These are phyloP conservation scores for Suillus hirtellus DNA, from an alignment of 768 basidiomycete species.

Conservation along the genomic window DNA sequence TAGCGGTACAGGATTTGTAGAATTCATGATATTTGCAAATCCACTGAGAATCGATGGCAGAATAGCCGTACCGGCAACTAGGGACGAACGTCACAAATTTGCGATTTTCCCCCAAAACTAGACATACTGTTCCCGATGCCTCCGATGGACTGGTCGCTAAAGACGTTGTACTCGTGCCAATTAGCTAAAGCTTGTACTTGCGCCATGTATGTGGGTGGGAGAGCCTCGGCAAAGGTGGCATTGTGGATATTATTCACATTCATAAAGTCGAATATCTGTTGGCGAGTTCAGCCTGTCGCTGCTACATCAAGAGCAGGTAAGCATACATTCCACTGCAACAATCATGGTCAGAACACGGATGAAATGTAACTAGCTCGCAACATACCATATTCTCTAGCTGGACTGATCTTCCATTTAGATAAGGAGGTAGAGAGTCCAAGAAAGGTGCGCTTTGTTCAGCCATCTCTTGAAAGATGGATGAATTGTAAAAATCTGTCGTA, in stretches of 20 bases:
- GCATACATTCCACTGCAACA: conserved; percentile 47
- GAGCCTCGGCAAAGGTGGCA: conserved; percentile 43
- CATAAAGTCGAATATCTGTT: conserved; percentile 69
- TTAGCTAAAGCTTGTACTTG: conserved; percentile 65
- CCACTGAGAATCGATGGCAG: conserved; percentile 59
- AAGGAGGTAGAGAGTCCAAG: conserved; percentile 48
- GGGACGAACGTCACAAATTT: not conserved
- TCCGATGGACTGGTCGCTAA: conserved; percentile 47
- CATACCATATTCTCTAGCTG: conserved; percentile 59
- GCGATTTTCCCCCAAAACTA: not conserved
- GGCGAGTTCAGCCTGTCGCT: not conserved
- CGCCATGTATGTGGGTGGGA: conserved; percentile 51
- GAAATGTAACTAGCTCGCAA: not conserved
- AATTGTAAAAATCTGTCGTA: conserved; percentile 56
- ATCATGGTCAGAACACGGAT: conserved; percentile 13
- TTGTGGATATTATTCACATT: conserved; percentile 74
- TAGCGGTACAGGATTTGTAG: conserved; percentile 55
- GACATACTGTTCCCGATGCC: conserved; percentile 67
- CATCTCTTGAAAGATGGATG: conserved; percentile 49
- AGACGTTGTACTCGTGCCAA: conserved; percentile 73
- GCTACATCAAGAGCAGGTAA: not conserved
- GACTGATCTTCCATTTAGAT: conserved; percentile 54
- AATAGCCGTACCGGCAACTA: conserved; percentile 69
- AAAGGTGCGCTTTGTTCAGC: conserved; percentile 46
- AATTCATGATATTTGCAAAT: conserved; percentile 51